Evolutionary conservation across 2,329 filamentous ascomycete species (phyloP).

Genomic region (Cladosporium sp.): DNA sequence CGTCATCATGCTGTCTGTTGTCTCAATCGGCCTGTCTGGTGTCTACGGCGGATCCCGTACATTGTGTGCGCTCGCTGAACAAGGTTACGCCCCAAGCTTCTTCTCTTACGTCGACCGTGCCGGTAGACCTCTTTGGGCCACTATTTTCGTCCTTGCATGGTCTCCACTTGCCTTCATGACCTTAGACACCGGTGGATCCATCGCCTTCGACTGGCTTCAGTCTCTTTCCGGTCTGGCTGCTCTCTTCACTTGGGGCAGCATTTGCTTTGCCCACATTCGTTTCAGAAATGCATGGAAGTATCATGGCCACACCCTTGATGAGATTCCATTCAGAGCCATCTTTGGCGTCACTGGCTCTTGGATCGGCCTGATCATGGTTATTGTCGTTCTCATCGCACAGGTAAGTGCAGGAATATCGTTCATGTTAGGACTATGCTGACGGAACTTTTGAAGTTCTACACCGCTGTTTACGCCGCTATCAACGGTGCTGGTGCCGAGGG

Average conservation of each 20-base stretch:
- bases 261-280: slow-evolving; percentile 83
- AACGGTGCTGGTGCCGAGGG: slow-evolving; percentile 17
- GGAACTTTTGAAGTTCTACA: slow-evolving; percentile 48
- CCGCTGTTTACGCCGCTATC: slow-evolving; percentile 28
- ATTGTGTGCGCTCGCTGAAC: slow-evolving; percentile 77
- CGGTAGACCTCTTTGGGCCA: slow-evolving; percentile 75
- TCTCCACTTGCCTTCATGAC: slow-evolving; percentile 74
- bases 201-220: slow-evolving; percentile 68
- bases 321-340: slow-evolving; percentile 46
- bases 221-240: slow-evolving; percentile 68
- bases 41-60: slow-evolving; percentile 70
- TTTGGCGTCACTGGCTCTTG: slow-evolving; percentile 44
- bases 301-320: slow-evolving; percentile 47
- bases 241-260: slow-evolving; percentile 73
- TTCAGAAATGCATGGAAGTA: slow-evolving; percentile 74
- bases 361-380: slow-evolving; percentile 41
- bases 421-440: slow-evolving; percentile 37
- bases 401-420: slow-evolving; percentile 40
- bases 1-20: slow-evolving; percentile 60
- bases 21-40: slow-evolving; percentile 58
- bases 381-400: slow-evolving; percentile 42
- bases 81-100: slow-evolving; percentile 56
- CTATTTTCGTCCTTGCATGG: slow-evolving; percentile 48
- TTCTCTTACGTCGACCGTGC: slow-evolving; percentile 65
- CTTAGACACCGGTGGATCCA: slow-evolving; percentile 63